These are phyloP conservation scores for Sindora glabra DNA, from an alignment of 306 rosid species.

Conservation along the genomic window DNA sequence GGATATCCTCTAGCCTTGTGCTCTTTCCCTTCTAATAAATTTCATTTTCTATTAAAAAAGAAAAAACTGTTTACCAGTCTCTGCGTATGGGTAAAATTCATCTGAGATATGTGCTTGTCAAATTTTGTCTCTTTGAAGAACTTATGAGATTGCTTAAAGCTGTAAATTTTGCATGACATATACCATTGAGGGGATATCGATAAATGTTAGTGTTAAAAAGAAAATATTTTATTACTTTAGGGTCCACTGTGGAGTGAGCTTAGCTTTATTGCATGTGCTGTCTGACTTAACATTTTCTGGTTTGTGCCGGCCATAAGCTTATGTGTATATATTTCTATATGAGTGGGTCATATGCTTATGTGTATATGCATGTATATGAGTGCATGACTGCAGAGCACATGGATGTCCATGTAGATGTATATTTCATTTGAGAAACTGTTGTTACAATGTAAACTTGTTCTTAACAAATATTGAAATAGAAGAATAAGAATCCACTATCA, in stretches of 20 bases:
- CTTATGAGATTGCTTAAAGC: no score
- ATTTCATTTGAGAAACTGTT: background rate
- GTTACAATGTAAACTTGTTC: background rate
- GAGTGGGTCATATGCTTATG: background rate
- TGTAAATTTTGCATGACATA: no score
- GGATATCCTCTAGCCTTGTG: no score
- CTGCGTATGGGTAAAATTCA: no score
- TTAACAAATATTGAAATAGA: background rate
- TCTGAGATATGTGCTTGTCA: no score
- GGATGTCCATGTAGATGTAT: background rate
- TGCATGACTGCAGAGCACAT: background rate
- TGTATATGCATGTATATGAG: conserved; percentile 2
- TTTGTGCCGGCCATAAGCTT: no score
- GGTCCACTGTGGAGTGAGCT: background rate
- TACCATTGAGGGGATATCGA: no score
- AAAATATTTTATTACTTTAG: background rate
- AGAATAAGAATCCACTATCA: background rate
- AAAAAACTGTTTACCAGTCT: no score
- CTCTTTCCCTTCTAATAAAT: no score
- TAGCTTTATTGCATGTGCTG: background rate
- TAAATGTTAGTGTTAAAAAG: background rate
- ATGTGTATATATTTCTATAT: background rate
- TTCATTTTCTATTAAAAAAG: no score
- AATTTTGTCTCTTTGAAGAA: no score
- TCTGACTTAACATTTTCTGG: conserved; percentile 9